Evolutionary conservation across 2,329 filamentous ascomycete genomes (phyloP), one percentile per base, ranked within the genome.

Genomic region (Neofusicoccum ribis): DNA sequence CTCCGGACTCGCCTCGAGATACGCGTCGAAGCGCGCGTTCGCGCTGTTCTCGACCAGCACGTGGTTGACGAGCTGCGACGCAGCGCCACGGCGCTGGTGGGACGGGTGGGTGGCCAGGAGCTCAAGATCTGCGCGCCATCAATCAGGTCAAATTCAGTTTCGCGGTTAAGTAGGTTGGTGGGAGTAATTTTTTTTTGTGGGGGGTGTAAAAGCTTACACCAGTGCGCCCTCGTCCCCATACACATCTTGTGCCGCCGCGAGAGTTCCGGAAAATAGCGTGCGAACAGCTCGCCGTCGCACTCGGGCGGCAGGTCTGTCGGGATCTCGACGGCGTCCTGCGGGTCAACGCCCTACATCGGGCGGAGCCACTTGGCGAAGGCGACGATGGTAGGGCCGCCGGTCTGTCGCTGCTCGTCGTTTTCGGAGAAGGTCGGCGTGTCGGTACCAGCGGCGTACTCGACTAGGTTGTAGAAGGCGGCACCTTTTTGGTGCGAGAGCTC

Each of bases 301-400:
- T 20, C 56, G 7, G 23, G 15, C n/a, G 56, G 56, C 27, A 47
- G n/a, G 14, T 36, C 27, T 23, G 14, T 11, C 41, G 41, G 56
- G 15, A 15, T 20, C 31, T 60, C 41, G 15, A 60, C 23, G 23
- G 23, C 23, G 23, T 23, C 31, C 31, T 34, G 14, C 7, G 56
- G 43, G 9, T 46, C 41, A 0, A 20, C 27, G 43, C 41, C 41
- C 12, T 60, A 27, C 56, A 60, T 46, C 31, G 59, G 59, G 14
- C 59, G 59, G 11, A 62, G 17, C 59, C 59, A 62, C 20, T 51
- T 49, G 15, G 59, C 59, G 47, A 62, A 62, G 34, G 59, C 59
- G n/a, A 62, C 34, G 44, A 62, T 39, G 20, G 20, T 23, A 1
- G 17, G 9, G 34, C 20, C 4, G 3, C 20, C 9, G 23, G 23